Evolutionary conservation across 139 green algal genomes (phyloP), one percentile per base, ranked within the genome.

Genomic region (Zygnema cylindricum): DNA sequence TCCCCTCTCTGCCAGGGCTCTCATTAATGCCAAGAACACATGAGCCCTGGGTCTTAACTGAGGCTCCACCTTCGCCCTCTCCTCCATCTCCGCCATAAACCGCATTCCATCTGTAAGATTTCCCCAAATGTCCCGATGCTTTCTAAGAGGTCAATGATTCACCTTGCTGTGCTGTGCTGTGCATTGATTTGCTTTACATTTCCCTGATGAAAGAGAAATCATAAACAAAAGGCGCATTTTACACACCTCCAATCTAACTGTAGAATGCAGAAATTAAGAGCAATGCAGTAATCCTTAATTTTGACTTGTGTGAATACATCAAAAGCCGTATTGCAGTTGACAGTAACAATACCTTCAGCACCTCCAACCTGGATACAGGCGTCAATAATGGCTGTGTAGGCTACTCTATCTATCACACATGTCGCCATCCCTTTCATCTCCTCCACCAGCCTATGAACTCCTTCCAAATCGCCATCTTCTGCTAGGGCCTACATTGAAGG

Each of bases 321-420:
- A n/a, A n/a, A n/a, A n/a, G n/a, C n/a, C n/a, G n/a, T n/a, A n/a
- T n/a, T n/a, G n/a, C n/a, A n/a, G n/a, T n/a, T n/a, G n/a, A n/a
- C n/a, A n/a, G n/a, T n/a, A n/a, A n/a, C n/a, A n/a, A 35, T 32
- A 88, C 83, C 83, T 40, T 88, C 16, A 32, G 85, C 30, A 23
- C 76, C 85, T 43, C 85, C 85, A 35, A 38, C 85, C 25, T 42
- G 33, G 21, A 90, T 82, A 55, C 43, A 90, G 2, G 85, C 85
- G n/a, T 90, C 85, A 16, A 90, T 57, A 21, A 90, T 69, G 35
- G 85, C 85, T 23, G 85, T 82, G 85, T 90, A 90, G 0, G 85
- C 85, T 33, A 90, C 85, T 84, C 85, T 55, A 55, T 90, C 85
- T 23, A 90, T 88, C 42, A 39, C 43, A 16, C 43, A 77, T 43